A percentile compares a stretch with the other conserved stretches of the same genome.
These are phyloP conservation scores for Cronartium quercuum DNA, from an alignment of 1,284 basidiomycete genomes.

Conservation along the genomic window DNA sequence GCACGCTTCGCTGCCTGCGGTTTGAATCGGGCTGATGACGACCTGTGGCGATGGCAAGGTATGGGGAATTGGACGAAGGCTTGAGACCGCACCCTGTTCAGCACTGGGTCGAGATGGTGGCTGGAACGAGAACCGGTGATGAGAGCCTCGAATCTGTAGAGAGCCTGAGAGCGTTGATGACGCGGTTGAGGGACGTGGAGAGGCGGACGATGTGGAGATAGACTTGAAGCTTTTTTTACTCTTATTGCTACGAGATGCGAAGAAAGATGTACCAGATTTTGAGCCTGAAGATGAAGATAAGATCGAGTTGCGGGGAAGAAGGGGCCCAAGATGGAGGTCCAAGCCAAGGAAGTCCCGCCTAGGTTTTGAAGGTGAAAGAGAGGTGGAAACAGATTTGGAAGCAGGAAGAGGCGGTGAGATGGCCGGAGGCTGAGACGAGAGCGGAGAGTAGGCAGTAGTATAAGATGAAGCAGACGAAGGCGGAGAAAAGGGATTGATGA, in stretches of 20 bases:
- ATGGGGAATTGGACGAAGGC: neutral
- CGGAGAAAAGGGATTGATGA: no score
- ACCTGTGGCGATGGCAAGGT: neutral
- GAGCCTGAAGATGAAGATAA: neutral
- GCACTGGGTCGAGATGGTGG: neutral
- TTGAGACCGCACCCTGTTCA: neutral
- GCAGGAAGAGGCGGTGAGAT: neutral
- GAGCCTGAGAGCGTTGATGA: neutral
- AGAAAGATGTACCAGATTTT: neutral
- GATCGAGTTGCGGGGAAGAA: no score
- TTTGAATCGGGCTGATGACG: neutral
- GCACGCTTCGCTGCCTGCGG: neutral
- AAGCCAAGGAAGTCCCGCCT: neutral
- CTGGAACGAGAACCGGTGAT: slow-evolving; percentile 1
- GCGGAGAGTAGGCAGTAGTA: neutral
- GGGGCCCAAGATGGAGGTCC: neutral
- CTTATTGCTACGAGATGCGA: neutral
- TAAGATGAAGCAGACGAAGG: neutral
- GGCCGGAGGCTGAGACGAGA: neutral
- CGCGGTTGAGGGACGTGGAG: neutral
- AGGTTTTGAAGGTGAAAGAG: neutral
- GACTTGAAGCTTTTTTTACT: neutral
- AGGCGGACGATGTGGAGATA: neutral
- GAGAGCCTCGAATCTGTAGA: neutral
- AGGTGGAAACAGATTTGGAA: no score